Conservation (phyloP, 2,329 filamentous ascomycete genomes). For the Aspergillus sp. region DNA sequence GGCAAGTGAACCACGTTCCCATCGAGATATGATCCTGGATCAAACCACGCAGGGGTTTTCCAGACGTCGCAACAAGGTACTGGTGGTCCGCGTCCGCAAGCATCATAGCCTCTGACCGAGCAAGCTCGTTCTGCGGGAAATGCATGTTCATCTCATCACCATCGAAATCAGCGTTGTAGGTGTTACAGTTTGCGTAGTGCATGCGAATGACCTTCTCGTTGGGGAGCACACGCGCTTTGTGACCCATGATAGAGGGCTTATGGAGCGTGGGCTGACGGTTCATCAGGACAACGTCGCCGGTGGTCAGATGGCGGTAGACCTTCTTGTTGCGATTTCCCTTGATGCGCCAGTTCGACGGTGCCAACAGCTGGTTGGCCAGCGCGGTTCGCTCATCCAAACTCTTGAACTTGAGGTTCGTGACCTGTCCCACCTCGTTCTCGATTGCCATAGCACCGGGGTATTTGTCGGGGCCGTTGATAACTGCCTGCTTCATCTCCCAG, state of each 20-base stretch:
- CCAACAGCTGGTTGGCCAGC: constrained; percentile 87
- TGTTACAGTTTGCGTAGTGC: constrained; percentile 99
- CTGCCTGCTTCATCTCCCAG: constrained; percentile 90
- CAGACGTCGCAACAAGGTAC: constrained; percentile 89
- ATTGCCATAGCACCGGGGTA: constrained; percentile 95
- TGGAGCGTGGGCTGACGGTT: constrained; percentile 97
- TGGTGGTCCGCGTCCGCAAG: constrained; percentile 97
- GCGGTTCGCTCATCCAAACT: constrained; percentile 83
- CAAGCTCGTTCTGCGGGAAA: constrained; percentile 95
- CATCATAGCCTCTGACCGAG: constrained; percentile 85
- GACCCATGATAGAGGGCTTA: constrained; percentile 98
- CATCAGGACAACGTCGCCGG: constrained; percentile 97
- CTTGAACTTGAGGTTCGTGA: constrained; percentile 84
- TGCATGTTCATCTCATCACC: constrained; percentile 99
- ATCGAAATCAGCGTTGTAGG: constrained; percentile 98
- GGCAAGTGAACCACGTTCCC: constrained; percentile 83
- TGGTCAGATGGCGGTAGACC: constrained; percentile 91
- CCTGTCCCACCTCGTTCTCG: constrained; percentile 91
- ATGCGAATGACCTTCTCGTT: constrained; percentile 98
- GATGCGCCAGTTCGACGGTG: constrained; percentile 72
- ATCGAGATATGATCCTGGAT: constrained; percentile 99
- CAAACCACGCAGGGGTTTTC: constrained; percentile 88
- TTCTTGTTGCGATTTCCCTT: constrained; percentile 87
- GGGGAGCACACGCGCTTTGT: constrained; percentile 85
- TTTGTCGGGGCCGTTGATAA: constrained; percentile 88